Percentiles rank a stretch among this genome's conserved stretches.
Conservation (phyloP, 345 rosid genomes). For the Theobroma cacao region DNA sequence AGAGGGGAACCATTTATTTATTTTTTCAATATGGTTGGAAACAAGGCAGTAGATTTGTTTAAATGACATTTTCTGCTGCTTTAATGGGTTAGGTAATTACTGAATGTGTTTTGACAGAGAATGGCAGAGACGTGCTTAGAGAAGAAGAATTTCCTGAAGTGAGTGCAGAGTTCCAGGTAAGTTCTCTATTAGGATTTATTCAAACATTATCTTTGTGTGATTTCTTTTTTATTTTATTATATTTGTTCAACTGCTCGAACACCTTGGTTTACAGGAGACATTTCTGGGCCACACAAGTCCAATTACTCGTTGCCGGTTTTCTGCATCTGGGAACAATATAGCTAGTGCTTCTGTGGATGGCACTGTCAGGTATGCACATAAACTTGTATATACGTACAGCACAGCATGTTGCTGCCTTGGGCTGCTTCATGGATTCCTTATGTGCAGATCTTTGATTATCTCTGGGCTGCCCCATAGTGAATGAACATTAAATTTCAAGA, state of each 20-base stretch:
- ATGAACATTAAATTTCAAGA: background rate
- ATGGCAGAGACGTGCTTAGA: slow-evolving; percentile 32
- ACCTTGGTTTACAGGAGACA: slow-evolving; percentile 42
- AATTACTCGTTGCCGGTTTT: slow-evolving; percentile 65
- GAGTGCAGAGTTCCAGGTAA: slow-evolving; percentile 67
- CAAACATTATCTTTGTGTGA: background rate
- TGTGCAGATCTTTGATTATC: background rate
- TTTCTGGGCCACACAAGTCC: slow-evolving; percentile 78
- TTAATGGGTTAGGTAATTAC: slow-evolving; percentile 12
- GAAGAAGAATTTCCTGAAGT: slow-evolving; percentile 70
- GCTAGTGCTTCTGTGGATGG: slow-evolving; percentile 80
- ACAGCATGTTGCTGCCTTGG: background rate
- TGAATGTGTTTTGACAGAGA: slow-evolving; percentile 34
- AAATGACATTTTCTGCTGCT: background rate
- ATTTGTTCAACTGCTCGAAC: background rate
- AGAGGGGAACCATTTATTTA: background rate
- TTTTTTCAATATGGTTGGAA: background rate
- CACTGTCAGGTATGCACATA: slow-evolving; percentile 59
- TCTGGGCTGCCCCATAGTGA: background rate
- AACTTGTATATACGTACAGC: background rate
- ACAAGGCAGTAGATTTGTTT: background rate
- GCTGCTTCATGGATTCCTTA: background rate
- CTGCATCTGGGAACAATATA: slow-evolving; percentile 74
- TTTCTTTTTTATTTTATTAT: background rate
- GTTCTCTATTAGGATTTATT: slow-evolving; percentile 2